These are phyloP conservation scores for Pythium scleroteichum DNA, from an alignment of 352 stramenopile genomes.

Conservation along the genomic window DNA sequence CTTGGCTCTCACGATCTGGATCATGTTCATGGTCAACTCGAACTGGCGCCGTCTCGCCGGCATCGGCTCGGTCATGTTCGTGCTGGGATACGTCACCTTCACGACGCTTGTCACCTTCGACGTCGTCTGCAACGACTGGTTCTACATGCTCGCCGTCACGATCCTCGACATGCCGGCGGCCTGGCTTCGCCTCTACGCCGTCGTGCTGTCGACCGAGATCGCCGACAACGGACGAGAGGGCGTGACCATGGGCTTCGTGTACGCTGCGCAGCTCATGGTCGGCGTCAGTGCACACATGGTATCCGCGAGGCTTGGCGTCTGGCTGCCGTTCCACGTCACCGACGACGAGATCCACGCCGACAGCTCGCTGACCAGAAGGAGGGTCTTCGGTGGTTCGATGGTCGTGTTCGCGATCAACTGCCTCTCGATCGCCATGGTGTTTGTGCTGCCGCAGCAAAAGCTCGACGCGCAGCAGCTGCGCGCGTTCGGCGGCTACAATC, in stretches of 20 bases:
- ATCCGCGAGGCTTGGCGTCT: conserved; percentile 32
- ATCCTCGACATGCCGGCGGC: conserved; percentile 39
- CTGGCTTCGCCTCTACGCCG: conserved; percentile 42
- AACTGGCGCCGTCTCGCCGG: conserved; percentile 42
- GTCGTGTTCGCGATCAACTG: conserved; percentile 27
- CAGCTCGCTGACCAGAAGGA: neutral
- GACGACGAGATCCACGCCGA: conserved; percentile 10
- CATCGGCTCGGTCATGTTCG: conserved; percentile 32
- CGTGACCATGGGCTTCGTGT: conserved; percentile 48
- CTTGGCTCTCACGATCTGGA: conserved; percentile 42
- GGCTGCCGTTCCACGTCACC: conserved; percentile 20
- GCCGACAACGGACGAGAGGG: conserved; percentile 51
- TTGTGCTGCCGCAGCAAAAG: conserved; percentile 29
- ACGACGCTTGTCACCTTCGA: conserved; percentile 39
- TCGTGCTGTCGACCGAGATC: conserved; percentile 55
- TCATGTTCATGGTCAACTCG: conserved; percentile 37
- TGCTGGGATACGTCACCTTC: conserved; percentile 32
- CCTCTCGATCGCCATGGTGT: conserved; percentile 12
- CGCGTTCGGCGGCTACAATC: conserved; percentile 29
- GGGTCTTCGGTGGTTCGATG: conserved; percentile 14
- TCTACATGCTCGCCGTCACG: conserved; percentile 36
- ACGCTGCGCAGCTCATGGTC: conserved; percentile 50
- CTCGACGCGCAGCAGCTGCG: conserved; percentile 27
- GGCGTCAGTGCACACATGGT: conserved; percentile 33
- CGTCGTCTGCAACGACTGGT: conserved; percentile 40